Conservation (phyloP, 495 filamentous ascomycete species). For the Chaetomium cochliodes region DNA sequence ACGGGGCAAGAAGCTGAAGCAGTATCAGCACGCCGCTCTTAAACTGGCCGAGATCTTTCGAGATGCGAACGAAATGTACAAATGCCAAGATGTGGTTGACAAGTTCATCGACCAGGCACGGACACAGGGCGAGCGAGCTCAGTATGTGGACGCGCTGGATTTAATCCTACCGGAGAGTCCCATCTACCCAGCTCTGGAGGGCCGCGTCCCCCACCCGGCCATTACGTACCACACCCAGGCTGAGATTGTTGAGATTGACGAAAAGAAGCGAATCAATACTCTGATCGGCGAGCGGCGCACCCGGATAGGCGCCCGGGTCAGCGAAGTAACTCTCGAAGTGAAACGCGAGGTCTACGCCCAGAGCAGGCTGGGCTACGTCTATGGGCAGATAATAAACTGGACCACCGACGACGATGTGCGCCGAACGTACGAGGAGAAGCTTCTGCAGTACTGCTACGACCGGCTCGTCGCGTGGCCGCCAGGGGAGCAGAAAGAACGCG, state of each 20-base stretch:
- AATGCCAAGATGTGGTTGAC: conserved; percentile 77
- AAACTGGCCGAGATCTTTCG: conserved; percentile 72
- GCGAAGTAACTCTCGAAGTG: conserved; percentile 80
- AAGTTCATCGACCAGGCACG: conserved; percentile 72
- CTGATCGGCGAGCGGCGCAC: conserved; percentile 87
- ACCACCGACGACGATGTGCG: conserved; percentile 79
- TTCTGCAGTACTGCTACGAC: conserved; percentile 78
- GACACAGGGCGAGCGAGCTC: conserved; percentile 64
- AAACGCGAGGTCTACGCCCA: conserved; percentile 74
- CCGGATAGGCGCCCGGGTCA: conserved; percentile 77
- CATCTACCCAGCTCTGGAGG: conserved; percentile 80
- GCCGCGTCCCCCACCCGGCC: conserved; percentile 74
- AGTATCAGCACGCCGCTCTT: conserved; percentile 70
- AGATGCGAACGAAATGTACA: conserved; percentile 60
- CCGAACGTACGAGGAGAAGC: conserved; percentile 83
- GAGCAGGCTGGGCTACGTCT: conserved; percentile 71
- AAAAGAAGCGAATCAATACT: conserved; percentile 86
- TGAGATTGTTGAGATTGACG: conserved; percentile 81
- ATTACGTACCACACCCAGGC: conserved; percentile 79
- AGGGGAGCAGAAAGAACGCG: conserved; percentile 60
- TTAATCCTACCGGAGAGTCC: conserved; percentile 73
- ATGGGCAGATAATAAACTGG: conserved; percentile 85
- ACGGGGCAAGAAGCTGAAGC: conserved; percentile 61
- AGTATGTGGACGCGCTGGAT: conserved; percentile 71
- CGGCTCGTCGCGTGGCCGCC: conserved; percentile 63